Base-by-base conservation (phyloP, 1,284 basidiomycete genomes). In the Psilocybe mexicana region DNA sequence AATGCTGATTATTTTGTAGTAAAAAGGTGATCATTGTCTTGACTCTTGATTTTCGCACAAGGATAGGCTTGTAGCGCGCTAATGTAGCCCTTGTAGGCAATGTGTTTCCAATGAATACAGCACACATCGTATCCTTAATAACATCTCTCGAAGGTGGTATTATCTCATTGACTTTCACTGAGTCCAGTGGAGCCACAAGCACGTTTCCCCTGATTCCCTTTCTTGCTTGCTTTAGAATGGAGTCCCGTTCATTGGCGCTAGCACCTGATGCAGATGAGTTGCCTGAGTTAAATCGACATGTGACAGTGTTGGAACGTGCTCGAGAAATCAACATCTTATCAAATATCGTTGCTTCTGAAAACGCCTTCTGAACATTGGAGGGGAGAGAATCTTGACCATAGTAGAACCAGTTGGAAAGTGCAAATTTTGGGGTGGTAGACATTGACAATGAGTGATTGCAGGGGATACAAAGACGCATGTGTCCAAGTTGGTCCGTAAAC, bases 191-290 rank as follows among this genome's bases (percentile, higher is more conserved):
- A 2, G 52, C 28, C 0, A 62, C 58, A 11, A 62, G 47, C 8
- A 62, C 46, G 25, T 62, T 62, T 6, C 61, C 61, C 18, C 53
- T 18, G 1, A 62, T 50, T 6, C 57, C 60, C 50, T 54, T 61
- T 11, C 54, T 46, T 1, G 47, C 12, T 6, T 43, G n/a, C 1
- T 26, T 4, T 7, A 61, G 30, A 14, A n/a, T 24, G 0, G 12
- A 1, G 2, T 43, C 35, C 2, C 45, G 26, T 30, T 7, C 11
- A 26, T 4, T n/a, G n/a, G n/a, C n/a, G n/a, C n/a, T 30, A 23
- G 45, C 10, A 6, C 35, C 52, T 14, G n/a, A n/a, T n/a, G n/a
- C n/a, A n/a, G 10, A 25, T 1, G 36, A 1, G 38, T 40, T 11
- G 6, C 38, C n/a, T 5, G 38, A 6, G 14, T 50, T 55, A 18